Percentiles rank a stretch among this genome's conserved stretches.
phyloP scores from a whole-genome alignment of 768 basidiomycete species.

The Mycena chlorophos region DNA sequence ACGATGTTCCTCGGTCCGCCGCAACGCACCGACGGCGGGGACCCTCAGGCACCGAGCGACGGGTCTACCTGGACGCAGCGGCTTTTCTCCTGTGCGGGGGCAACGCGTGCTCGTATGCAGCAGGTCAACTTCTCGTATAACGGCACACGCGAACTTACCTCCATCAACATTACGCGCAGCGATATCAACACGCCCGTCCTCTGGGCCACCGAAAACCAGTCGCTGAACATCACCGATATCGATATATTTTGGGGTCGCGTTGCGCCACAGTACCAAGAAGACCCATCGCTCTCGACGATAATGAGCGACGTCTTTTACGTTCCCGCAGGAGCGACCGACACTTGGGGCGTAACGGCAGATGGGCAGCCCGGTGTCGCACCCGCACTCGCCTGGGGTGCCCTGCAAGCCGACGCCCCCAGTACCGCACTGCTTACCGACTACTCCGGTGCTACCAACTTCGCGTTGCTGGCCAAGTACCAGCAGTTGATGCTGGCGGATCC shows the following conservation, averaged over 20 bases:
- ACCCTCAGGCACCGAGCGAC: constrained; percentile 6
- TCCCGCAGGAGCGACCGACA: constrained; percentile 16
- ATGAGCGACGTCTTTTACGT: constrained; percentile 21
- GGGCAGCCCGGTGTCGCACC: constrained; percentile 7
- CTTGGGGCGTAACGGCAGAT: constrained; percentile 4
- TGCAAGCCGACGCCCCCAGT: background rate
- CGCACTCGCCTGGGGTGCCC: constrained; percentile 12
- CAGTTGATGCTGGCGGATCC: constrained; percentile 19
- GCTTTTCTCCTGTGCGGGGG: constrained; percentile 22
- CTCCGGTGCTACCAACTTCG: constrained; percentile 13
- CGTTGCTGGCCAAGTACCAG: constrained; percentile 16
- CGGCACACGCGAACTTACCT: constrained; percentile 6
- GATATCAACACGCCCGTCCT: constrained; percentile 14
- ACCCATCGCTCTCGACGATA: constrained; percentile 5
- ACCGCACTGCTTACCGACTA: constrained; percentile 4
- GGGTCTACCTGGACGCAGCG: constrained; percentile 27
- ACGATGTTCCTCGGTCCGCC: constrained; percentile 22
- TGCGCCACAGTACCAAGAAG: constrained; percentile 4
- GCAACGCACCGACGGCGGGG: constrained; percentile 24
- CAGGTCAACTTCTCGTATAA: constrained; percentile 19
- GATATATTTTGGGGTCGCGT: constrained; percentile 21
- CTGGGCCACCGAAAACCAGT: constrained; percentile 15
- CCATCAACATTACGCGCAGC: constrained; percentile 10
- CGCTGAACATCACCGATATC: constrained; percentile 11
- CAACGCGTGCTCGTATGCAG: constrained; percentile 19